Evolutionary conservation across 1,139 yeast genomes (phyloP).

Genomic region (Kodamaea fungicola): DNA sequence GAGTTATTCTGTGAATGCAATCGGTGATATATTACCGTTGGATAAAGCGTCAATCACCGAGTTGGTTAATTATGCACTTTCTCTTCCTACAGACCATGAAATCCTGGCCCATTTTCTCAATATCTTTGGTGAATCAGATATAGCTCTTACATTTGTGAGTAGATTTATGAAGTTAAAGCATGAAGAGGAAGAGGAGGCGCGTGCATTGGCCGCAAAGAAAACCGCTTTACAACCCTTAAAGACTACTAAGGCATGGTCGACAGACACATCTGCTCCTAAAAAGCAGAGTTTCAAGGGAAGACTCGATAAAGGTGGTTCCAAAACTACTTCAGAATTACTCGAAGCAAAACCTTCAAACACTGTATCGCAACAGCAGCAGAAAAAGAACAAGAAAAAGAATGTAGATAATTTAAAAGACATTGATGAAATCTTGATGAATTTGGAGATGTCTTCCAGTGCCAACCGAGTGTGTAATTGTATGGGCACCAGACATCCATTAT

Average conservation of each 20-base stretch:
- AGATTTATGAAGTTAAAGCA: constrained; percentile 24
- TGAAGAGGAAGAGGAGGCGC: constrained; percentile 16
- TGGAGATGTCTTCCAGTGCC: constrained; percentile 26
- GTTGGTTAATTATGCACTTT: constrained; percentile 47
- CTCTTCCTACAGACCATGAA: constrained; percentile 39
- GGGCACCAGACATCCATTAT: constrained; percentile 82
- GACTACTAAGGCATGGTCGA: constrained; percentile 9
- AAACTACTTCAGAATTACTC: constrained; percentile 38
- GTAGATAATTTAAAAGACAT: constrained; percentile 57
- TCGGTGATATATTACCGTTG: constrained; percentile 46
- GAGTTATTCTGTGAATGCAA: constrained; percentile 29
- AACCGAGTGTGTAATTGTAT: constrained; percentile 66
- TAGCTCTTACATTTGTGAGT: constrained; percentile 36
- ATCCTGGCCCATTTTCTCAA: constrained; percentile 48
- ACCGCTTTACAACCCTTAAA: constrained; percentile 11
- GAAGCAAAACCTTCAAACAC: constrained; percentile 23
- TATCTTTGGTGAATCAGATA: constrained; percentile 52
- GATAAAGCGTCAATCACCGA: constrained; percentile 23
- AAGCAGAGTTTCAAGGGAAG: constrained; percentile 19
- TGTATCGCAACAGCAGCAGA: constrained; percentile 20
- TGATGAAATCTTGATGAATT: constrained; percentile 37
- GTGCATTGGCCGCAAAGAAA: constrained; percentile 3
- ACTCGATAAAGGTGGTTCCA: constrained; percentile 20
- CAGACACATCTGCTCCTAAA: constrained; percentile 12
- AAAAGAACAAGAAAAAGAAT: constrained; percentile 34